These are phyloP conservation scores for Chamaecyparis obtusa DNA, from an alignment of 75 land plant species.

Conservation along the genomic window DNA sequence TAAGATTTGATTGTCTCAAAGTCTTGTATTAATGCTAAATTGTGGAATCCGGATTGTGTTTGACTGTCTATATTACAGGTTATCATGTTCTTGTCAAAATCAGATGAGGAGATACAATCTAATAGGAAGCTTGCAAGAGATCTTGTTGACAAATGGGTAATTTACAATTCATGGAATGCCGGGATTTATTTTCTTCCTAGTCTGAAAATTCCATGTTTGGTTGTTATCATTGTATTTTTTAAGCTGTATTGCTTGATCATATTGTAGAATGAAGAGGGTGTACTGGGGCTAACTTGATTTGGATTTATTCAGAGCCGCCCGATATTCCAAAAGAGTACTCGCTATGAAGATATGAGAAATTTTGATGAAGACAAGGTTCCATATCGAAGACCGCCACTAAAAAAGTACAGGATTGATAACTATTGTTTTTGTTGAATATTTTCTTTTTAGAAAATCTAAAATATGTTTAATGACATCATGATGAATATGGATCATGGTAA, in stretches of 20 bases:
- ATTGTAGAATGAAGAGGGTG: neutral
- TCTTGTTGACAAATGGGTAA: slow-evolving; percentile 98
- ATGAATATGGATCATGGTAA: neutral
- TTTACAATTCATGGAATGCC: neutral
- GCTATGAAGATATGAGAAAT: slow-evolving; percentile 85
- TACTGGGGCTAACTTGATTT: neutral
- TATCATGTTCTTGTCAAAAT: slow-evolving; percentile 92
- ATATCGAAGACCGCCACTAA: slow-evolving; percentile 54
- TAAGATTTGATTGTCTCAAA: neutral
- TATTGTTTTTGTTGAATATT: slow-evolving; percentile 1
- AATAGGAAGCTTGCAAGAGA: slow-evolving; percentile 95
- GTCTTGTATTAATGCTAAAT: neutral
- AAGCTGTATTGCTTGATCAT: neutral
- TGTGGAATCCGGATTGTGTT: neutral
- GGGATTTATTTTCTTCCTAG: neutral
- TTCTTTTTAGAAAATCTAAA: neutral
- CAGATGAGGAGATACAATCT: slow-evolving; percentile 88
- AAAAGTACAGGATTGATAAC: slow-evolving; percentile 45
- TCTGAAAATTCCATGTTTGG: neutral
- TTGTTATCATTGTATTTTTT: neutral
- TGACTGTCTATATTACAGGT: slow-evolving; percentile 47
- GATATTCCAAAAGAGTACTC: slow-evolving; percentile 94
- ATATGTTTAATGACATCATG: neutral
- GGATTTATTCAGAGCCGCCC: slow-evolving; percentile 84
- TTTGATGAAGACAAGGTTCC: slow-evolving; percentile 79